These are phyloP conservation scores for Cenchrus purpureus DNA, from an alignment of 176 grass and related monocot species.

Conservation along the genomic window DNA sequence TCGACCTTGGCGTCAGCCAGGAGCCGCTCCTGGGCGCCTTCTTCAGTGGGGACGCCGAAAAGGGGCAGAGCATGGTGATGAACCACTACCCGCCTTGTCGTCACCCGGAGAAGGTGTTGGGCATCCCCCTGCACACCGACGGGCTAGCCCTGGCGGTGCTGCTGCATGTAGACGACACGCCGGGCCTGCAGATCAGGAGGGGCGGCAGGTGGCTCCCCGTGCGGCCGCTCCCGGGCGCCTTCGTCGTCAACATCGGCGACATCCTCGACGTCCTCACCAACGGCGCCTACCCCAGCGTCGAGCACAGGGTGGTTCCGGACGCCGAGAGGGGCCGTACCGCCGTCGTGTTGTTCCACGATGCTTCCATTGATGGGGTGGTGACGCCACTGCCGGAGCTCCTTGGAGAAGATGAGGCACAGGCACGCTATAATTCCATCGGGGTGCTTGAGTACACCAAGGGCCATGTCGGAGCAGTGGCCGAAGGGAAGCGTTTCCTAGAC, in stretches of 20 bases:
- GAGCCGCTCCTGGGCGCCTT: not conserved
- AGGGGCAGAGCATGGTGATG: not conserved
- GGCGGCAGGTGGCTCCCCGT: constrained; percentile 16
- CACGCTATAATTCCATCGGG: not conserved
- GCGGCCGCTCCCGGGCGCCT: not conserved
- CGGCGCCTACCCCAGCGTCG: not conserved
- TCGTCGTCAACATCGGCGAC: constrained; percentile 9
- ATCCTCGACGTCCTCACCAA: constrained; percentile 6
- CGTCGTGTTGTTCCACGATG: not conserved
- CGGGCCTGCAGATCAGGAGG: not conserved
- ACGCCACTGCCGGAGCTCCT: constrained; percentile 5
- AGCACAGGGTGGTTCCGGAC: constrained; percentile 3
- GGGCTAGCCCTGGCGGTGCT: not conserved
- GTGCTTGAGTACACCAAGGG: not conserved
- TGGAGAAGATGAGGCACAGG: too few relatives aligned
- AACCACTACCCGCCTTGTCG: constrained; percentile 20
- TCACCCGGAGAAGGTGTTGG: not conserved
- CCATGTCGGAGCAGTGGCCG: not conserved
- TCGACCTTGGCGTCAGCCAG: not conserved
- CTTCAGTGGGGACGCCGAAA: not conserved
- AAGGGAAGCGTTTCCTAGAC: not conserved
- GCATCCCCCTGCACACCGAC: not conserved
- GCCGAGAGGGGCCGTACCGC: not conserved
- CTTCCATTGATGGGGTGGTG: not conserved
- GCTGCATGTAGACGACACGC: constrained; percentile 6